Conservation (phyloP, 1,139 yeast genomes). For the Ogataea hybrid region DNA sequence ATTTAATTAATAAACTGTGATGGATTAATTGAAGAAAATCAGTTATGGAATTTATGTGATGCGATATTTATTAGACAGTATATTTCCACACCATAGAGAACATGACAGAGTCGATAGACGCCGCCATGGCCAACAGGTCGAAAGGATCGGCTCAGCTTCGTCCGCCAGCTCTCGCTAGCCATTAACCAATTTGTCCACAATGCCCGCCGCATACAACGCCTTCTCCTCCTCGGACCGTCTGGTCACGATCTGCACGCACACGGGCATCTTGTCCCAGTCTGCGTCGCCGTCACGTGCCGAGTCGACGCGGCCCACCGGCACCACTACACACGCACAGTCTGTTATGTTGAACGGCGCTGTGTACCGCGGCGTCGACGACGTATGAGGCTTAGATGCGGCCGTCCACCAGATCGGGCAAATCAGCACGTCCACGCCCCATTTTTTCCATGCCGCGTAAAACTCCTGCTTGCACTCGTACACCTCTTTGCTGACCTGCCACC, state of each 20-base stretch:
- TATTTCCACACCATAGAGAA: too few relatives aligned
- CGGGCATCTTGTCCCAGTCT: conserved; percentile 44
- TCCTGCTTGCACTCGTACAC: conserved; percentile 34
- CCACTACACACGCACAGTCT: conserved; percentile 49
- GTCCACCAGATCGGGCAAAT: conserved; percentile 37
- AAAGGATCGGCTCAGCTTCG: too few relatives aligned
- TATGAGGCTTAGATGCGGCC: conserved; percentile 30
- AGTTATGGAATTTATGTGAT: too few relatives aligned
- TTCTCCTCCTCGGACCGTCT: conserved; percentile 47
- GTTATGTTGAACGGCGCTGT: conserved; percentile 49
- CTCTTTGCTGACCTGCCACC: conserved; percentile 34
- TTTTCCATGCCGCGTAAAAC: conserved; percentile 36
- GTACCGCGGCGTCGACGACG: conserved; percentile 32
- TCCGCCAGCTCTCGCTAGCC: not conserved
- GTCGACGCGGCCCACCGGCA: conserved; percentile 51
- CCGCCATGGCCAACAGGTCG: too few relatives aligned
- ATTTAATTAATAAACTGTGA: too few relatives aligned
- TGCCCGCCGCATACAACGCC: conserved; percentile 20
- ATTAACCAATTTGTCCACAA: conserved; percentile 4
- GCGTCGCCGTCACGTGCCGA: conserved; percentile 39
- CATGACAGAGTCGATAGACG: too few relatives aligned
- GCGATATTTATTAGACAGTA: too few relatives aligned
- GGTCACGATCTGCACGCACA: conserved; percentile 45
- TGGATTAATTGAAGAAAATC: too few relatives aligned
- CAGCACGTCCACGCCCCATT: conserved; percentile 35